Percentiles rank a stretch among this genome's conserved stretches.
phyloP scores from a whole-genome alignment of 495 filamentous ascomycete genomes.

The Tuber melanosporum region DNA sequence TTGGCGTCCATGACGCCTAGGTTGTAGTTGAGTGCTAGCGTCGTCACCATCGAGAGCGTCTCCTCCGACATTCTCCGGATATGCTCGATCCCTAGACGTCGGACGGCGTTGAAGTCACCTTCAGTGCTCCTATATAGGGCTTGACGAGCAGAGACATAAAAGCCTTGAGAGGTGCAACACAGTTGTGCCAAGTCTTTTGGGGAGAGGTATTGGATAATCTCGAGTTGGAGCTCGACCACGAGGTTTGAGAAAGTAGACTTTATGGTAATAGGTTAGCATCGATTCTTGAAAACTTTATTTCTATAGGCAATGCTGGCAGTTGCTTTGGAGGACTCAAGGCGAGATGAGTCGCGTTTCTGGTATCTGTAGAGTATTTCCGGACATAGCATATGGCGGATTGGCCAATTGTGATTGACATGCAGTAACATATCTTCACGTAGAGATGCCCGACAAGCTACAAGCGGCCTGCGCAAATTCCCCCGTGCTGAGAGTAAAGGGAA shows the following conservation, averaged over 20 bases:
- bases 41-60: not conserved
- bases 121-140: not conserved
- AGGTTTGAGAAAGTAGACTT: slow-evolving; percentile 1
- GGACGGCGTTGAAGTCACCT: not conserved
- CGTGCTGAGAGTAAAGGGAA: not conserved
- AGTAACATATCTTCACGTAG: not conserved
- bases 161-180: not conserved
- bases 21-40: not conserved
- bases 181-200: not conserved
- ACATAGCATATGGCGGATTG: not conserved
- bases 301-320: not conserved
- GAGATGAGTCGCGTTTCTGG: not conserved
- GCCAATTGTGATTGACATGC: not conserved
- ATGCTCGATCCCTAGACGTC: not conserved
- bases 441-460: not conserved
- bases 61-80: not conserved
- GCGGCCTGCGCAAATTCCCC: not conserved
- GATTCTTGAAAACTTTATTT: not conserved
- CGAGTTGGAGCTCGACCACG: not conserved
- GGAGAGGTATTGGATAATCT: not conserved
- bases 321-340: not conserved
- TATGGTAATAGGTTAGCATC: not conserved
- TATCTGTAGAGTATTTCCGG: not conserved
- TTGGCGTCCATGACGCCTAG: not conserved
- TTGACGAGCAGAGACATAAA: not conserved